These are phyloP conservation scores for Chaetothyriales sp. DNA, from an alignment of 2,329 filamentous ascomycete species.

Conservation along the genomic window DNA sequence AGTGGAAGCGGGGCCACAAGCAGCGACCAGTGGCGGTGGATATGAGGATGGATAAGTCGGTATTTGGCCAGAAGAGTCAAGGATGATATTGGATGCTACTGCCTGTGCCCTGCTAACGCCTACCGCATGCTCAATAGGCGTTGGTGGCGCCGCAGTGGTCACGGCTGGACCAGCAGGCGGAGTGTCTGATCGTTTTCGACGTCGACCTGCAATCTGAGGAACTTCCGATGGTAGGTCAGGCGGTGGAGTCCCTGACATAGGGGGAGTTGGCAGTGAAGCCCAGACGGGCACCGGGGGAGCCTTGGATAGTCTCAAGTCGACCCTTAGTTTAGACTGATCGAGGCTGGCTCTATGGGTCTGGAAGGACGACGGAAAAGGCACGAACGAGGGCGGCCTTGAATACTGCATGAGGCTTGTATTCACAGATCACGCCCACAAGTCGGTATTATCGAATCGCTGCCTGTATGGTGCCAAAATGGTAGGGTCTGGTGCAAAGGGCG, in stretches of 20 bases:
- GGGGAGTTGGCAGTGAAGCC: constrained; percentile 26
- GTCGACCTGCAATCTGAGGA: constrained; percentile 22
- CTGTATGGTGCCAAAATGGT: neutral
- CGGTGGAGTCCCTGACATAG: constrained; percentile 30
- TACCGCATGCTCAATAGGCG: constrained; percentile 3
- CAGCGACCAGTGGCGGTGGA: constrained; percentile 3
- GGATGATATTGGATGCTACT: neutral
- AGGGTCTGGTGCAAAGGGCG: neutral
- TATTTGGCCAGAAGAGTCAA: neutral
- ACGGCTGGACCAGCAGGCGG: constrained; percentile 13
- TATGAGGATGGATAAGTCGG: constrained; percentile 8
- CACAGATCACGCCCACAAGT: neutral
- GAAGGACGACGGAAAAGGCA: constrained; percentile 14
- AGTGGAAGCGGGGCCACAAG: constrained; percentile 8
- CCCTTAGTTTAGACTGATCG: constrained; percentile 17
- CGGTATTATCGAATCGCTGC: neutral
- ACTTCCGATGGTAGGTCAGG: constrained; percentile 24
- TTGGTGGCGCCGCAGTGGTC: constrained; percentile 7
- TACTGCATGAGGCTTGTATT: constrained; percentile 11
- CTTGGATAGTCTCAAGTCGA: constrained; percentile 18
- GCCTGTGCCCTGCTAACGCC: neutral
- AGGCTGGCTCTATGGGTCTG: constrained; percentile 18
- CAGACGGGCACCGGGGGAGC: constrained; percentile 21
- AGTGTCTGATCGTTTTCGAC: constrained; percentile 20
- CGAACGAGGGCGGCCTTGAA: constrained; percentile 12